Percentiles rank a stretch among this genome's conserved stretches.
These are phyloP conservation scores for Parietaria judaica DNA, from an alignment of 306 rosid genomes.

Conservation along the genomic window DNA sequence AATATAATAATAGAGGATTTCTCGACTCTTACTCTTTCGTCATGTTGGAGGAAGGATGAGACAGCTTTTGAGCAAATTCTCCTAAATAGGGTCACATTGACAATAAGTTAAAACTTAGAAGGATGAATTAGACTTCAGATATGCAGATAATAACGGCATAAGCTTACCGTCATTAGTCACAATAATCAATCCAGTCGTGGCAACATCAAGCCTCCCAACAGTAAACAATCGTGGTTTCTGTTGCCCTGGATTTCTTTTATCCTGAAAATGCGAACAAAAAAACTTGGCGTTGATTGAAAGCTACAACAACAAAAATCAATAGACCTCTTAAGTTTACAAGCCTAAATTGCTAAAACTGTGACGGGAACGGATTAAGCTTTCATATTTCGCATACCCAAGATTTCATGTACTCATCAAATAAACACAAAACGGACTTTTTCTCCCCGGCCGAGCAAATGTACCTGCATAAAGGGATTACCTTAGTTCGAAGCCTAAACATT, in stretches of 20 bases:
- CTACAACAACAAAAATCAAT: not conserved
- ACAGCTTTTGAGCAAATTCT: conserved; percentile 38
- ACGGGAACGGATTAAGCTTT: not conserved
- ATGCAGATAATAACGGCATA: conserved; percentile 11
- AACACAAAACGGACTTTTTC: conserved; percentile 56
- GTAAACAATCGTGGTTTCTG: conserved; percentile 77
- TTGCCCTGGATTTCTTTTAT: conserved; percentile 50
- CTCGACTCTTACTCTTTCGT: conserved; percentile 68
- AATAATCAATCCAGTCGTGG: conserved; percentile 83
- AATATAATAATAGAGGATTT: conserved; percentile 7
- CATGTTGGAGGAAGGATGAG: conserved; percentile 83
- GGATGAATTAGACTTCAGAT: conserved; percentile 2
- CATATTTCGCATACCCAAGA: conserved; percentile 57
- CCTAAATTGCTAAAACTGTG: not conserved
- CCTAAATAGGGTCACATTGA: conserved; percentile 15
- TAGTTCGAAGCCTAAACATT: not conserved
- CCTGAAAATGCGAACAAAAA: conserved; percentile 35
- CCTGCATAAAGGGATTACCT: conserved; percentile 32
- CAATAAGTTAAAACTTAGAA: conserved; percentile 26
- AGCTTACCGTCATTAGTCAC: conserved; percentile 85
- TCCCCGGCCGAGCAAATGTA: conserved; percentile 85
- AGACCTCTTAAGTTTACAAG: conserved; percentile 2
- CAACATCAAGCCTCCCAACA: conserved; percentile 97
- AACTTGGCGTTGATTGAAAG: not conserved
- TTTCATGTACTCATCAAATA: conserved; percentile 66